Evolutionary conservation across 805 yeast species (phyloP), one percentile per base, ranked within the genome.

Genomic region (Saccharomycopsis javanensis): DNA sequence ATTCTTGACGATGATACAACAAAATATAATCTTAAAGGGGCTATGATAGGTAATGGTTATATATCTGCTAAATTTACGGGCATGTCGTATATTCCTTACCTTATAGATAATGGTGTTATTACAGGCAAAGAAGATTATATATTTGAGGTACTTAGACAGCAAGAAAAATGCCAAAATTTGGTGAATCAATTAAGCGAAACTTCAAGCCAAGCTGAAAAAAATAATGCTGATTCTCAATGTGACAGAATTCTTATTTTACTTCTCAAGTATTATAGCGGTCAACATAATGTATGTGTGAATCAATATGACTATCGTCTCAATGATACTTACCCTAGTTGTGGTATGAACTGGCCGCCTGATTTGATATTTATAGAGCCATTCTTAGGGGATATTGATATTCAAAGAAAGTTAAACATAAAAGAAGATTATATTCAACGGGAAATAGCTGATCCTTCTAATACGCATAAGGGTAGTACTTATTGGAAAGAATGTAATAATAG

Each of bases 401-500:
- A 79, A 67, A 67, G 71, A 28, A 71, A 79, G 18, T 70, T 87
- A 62, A 81, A 86, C 68, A 67, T 86, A 62, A 70, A 75, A 51
- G 46, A 64, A 1, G 69, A 69, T 54, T 72, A 74, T 7, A 68
- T 63, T 15, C 54, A 53, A 23, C 23, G 23, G 23, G 59, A 54
- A 34, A 50, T 42, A 27, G 10, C 18, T 5, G 28, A 25, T 37
- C 31, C 51, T 16, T 13, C 3, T 27, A 30, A 54, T 23, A 16
- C 55, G 37, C 56, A 27, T 54, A 31, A 50, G 10, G 60, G 61
- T 20, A 7, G n/a, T 18, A 57, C 59, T 1, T 25, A 27, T 16
- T 94, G 99, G 99, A 65, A 67, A 15, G 99, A 94, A 70, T 94
- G 99, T 71, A 78, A 81, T 56, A 71, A 74, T 5, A 67, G 69